A percentile compares a stretch with the other conserved stretches of the same genome.
phyloP scores from a whole-genome alignment of 2,329 filamentous ascomycete species.

The Colletotrichum cordylinicola region DNA sequence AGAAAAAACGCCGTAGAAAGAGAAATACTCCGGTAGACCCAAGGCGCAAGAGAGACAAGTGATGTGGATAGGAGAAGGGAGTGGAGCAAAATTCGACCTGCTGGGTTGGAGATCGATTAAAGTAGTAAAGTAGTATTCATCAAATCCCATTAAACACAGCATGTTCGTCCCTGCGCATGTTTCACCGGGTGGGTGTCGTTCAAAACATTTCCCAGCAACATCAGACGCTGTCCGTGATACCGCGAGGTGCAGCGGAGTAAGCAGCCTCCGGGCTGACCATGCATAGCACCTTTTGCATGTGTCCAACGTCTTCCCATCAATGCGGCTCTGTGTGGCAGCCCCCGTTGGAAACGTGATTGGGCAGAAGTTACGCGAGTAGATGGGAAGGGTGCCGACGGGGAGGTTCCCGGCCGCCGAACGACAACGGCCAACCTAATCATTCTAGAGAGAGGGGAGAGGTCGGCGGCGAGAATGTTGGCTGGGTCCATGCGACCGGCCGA shows the following conservation, averaged over 20 bases:
- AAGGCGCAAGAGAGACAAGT: neutral
- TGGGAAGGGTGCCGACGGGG: neutral
- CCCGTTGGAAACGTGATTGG: neutral
- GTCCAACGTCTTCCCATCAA: neutral
- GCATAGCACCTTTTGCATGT: neutral
- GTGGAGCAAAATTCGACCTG: neutral
- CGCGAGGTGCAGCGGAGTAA: neutral
- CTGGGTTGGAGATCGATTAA: neutral
- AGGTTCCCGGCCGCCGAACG: neutral
- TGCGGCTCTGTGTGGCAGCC: neutral
- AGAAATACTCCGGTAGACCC: neutral
- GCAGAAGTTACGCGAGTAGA: accelerated
- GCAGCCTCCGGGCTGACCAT: neutral
- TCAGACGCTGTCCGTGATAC: neutral
- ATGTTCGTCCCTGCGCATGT: neutral
- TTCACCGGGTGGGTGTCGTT: neutral
- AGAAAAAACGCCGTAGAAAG: neutral
- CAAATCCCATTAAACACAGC: neutral
- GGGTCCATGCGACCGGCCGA: neutral
- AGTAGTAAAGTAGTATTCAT: neutral
- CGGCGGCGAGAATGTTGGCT: neutral
- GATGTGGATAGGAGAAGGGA: neutral
- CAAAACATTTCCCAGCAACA: neutral
- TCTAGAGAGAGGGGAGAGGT: neutral
- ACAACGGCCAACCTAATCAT: neutral